Evolutionary conservation across 352 stramenopile genomes (phyloP), one percentile per base, ranked within the genome.

Genomic region (Globisporangium canariense): DNA sequence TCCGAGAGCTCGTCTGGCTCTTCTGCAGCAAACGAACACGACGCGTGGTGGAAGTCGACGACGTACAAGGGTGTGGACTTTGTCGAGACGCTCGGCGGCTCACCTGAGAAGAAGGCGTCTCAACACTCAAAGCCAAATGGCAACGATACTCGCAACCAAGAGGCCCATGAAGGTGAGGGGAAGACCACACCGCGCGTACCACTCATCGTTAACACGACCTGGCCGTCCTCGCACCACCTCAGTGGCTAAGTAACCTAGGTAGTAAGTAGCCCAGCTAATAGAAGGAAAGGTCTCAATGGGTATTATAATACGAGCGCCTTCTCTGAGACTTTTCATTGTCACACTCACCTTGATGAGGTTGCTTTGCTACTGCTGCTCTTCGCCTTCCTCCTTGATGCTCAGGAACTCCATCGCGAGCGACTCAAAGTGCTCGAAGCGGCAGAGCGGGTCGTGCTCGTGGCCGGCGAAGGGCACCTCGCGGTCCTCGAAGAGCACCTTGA

Each of bases 51-150:
- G 85, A 89, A 85, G 36, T 65, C 77, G 0, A 69, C 74, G 20
- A 80, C 68, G 38, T 93, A 93, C 78, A 94, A 92, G 73, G 81
- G 83, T 55, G 82, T 73, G 28, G 73, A 94, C 66, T 94, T 85
- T 52, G 68, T 66, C 34, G 62, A 83, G 57, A 58, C 62, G 30
- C 69, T 90, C 14, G 3, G 18, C 32, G n/a, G 41, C 14, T 58
- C 59, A 9, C 34, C 60, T 2, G 50, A 58, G 36, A 62, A 66
- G 41, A 77, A 73, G 28, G 57, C 41, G 3, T 47, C 41, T n/a
- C 41, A 40, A 20, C 45, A 66, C 41, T 25, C 62, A 47, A 59
- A 58, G 47, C 73, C 32, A 28, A 22, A 6, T 51, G 45, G 45
- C n/a, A 2, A 2, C 2, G 58, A 56, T 20, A 16, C 34, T 2